Evolutionary conservation across 1,284 basidiomycete species (phyloP), one percentile per base, ranked within the genome.

Genomic region (Apiotrichum laibachii): DNA sequence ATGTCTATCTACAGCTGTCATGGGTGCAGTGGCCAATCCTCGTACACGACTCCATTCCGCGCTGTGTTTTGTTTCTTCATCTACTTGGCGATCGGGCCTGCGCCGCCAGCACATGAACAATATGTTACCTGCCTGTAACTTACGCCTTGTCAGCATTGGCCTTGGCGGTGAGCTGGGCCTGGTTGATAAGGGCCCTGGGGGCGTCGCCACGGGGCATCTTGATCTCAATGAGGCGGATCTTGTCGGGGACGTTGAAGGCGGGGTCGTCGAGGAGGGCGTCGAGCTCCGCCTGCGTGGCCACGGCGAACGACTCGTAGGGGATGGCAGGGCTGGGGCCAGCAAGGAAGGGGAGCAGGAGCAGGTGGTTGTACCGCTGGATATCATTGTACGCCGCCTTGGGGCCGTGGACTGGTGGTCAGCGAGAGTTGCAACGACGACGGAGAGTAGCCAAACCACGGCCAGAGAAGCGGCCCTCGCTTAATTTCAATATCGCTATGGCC

Each of bases 271-370:
- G 68, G 35, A 80, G 62, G 9, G 65, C 78, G 62, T 88, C 85
- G 53, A 92, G 80, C 31, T 86, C 84, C 39, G 64, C 67, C 34
- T 77, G 73, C 19, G 72, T 73, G 58, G 70, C 64, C 21, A 77
- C 69, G 45, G 56, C 67, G 67, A 70, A 55, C 16, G 68, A 68
- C 60, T 75, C 68, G 62, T 71, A 31, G n/a, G 39, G 31, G 11
- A 40, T 22, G 6, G 19, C 33, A 9, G 47, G 48, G 31, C 21
- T 33, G 15, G 26, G n/a, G 46, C 61, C 61, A 1, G 72, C 73
- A 16, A 79, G 59, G 70, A 79, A 75, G 37, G 75, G 75, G 8
- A 79, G 67, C n/a, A 79, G 61, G 39, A 72, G 57, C 62, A 76
- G 75, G 60, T 77, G 77, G 72, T 80, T 77, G 69, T 76, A 82